Evolutionary conservation across 2,329 filamentous ascomycete genomes (phyloP).

Genomic region (Colletotrichum echinochloae): DNA sequence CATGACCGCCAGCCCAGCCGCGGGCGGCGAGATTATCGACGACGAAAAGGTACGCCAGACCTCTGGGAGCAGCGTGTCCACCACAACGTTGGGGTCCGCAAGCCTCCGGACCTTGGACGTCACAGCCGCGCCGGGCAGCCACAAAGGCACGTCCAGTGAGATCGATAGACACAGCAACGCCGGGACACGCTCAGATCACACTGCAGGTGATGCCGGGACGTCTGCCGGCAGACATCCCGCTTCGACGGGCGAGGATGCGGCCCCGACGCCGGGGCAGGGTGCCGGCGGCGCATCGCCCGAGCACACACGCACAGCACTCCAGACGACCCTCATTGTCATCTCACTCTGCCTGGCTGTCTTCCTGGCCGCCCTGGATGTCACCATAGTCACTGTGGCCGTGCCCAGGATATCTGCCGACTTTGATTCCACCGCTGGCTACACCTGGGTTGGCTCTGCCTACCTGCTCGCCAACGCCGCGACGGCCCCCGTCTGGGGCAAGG

Average conservation of each 20-base stretch:
- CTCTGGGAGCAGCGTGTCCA: background rate
- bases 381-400: conserved; percentile 71
- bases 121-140: background rate
- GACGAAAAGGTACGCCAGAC: background rate
- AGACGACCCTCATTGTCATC: conserved; percentile 48
- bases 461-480: conserved; percentile 76
- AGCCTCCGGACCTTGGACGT: background rate
- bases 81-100: background rate
- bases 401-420: conserved; percentile 71
- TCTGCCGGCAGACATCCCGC: background rate
- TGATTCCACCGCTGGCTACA: conserved; percentile 73
- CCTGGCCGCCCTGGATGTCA: conserved; percentile 62
- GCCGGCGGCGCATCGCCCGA: background rate
- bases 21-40: background rate
- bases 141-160: background rate
- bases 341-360: conserved; percentile 49
- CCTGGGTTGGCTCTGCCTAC: conserved; percentile 83
- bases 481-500: conserved; percentile 76
- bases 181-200: background rate
- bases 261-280: background rate
- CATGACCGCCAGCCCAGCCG: background rate
- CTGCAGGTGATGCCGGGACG: background rate
- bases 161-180: background rate
- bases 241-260: background rate
- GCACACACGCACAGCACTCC: conserved; percentile 49